Percentiles rank a stretch among this genome's conserved stretches.
Evolutionary conservation across 768 basidiomycete genomes (phyloP).

Genomic region (Leccinum broughii): DNA sequence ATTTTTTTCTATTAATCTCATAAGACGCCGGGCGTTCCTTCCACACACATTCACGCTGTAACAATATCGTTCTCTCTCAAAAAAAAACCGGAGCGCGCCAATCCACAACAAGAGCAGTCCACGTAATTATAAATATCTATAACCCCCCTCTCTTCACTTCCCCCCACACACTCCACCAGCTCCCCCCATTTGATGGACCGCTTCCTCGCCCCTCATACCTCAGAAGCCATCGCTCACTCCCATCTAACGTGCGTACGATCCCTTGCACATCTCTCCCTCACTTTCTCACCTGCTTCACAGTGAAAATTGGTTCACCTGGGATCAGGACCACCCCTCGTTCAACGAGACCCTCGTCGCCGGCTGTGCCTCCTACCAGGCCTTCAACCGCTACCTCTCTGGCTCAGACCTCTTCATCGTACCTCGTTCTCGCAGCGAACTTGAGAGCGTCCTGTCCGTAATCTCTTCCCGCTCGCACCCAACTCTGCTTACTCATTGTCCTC

Average conservation of each 20-base stretch:
- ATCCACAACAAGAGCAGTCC: neutral
- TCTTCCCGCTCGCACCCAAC: neutral
- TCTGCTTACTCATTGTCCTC: conserved; percentile 8
- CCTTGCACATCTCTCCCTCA: neutral
- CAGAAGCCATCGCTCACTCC: conserved; percentile 70
- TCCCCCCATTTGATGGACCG: conserved; percentile 54
- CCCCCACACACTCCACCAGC: neutral
- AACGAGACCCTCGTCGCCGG: conserved; percentile 75
- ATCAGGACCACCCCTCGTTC: conserved; percentile 65
- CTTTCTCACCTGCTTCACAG: conserved; percentile 38
- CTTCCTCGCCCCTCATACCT: conserved; percentile 70
- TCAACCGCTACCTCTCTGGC: conserved; percentile 71
- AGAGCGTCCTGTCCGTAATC: conserved; percentile 63
- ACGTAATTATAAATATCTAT: conserved; percentile 10
- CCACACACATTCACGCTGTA: neutral
- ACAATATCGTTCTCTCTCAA: neutral
- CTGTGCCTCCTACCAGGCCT: conserved; percentile 79
- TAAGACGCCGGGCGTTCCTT: conserved; percentile 7
- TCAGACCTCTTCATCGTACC: conserved; percentile 73
- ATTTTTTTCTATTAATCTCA: neutral
- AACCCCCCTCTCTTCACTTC: neutral
- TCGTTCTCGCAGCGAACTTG: conserved; percentile 61
- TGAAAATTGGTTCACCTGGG: conserved; percentile 70
- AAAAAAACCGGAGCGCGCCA: conserved; percentile 9
- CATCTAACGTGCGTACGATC: conserved; percentile 57